Base-by-base conservation (phyloP, 1,139 yeast genomes). In the Hemisphaericaspora subhashii region DNA sequence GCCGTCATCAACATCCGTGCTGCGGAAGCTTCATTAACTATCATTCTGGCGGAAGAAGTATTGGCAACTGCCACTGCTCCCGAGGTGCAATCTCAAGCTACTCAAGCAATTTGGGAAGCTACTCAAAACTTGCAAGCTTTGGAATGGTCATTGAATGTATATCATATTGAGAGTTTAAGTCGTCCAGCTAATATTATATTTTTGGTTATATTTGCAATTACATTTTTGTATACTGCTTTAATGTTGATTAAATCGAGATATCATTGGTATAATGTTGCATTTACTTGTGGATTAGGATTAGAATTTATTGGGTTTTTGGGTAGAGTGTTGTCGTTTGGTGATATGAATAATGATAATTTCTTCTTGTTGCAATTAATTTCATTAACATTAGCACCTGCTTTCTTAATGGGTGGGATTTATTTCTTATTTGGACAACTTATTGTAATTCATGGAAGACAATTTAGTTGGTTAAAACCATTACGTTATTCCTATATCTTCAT, bases 361-460 rank as follows among this genome's bases (percentile, higher is more conserved):
- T 88, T 72, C 57, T 60, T 86, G 39, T 59, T 81, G 44, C 96
- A 89, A 60, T 75, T 81, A 47, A 74, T 82, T 37, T 66, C 82
- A 44, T 64, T 88, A 43, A 86, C 95, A 0, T 63, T 88, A 36
- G 92, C 88, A 0, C 96, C 97, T 0, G 90, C 92, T 8, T 87
- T 89, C 57, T 67, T 86, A 38, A 85, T 86, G 88, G 96, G 83
- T 8, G 96, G 95, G 3, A 71, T 89, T 7, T 89, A 89, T 60
- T 85, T 77, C 51, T 64, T 83, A 34, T 70, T 87, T 50, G 92
- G 88, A 3, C 86, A 86, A 58, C 51, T 84, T 41, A 77, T 84
- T 28, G 78, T 83, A 39, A 66, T 86, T 3, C 83, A 78, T 55
- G 94, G 95, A 4, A 66, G 76, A 38, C 59, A 70, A 28, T 81